Evolutionary conservation across 2,329 filamentous ascomycete species (phyloP), one percentile per base, ranked within the genome.

Genomic region (Cytospora schulzeri): DNA sequence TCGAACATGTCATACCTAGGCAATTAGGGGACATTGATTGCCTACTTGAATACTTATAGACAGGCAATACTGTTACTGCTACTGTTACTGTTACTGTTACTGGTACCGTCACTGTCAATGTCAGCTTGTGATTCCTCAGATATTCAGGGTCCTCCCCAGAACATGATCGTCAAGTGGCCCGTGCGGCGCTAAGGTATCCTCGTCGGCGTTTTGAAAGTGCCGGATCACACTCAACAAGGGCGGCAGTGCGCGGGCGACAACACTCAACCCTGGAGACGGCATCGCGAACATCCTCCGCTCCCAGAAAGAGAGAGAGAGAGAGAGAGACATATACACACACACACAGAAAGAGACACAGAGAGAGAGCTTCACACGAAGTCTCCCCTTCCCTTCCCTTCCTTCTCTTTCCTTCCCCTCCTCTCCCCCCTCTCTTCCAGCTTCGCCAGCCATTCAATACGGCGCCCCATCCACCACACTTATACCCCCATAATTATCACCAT

Each of bases 71-170:
- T n/a, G n/a, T n/a, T n/a, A 38, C 35, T 33, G 29, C 29, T 9
- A 31, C 29, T 31, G 29, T 31, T 9, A 31, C 31, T 33, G 6
- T 9, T 12, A 33, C 31, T 33, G 31, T 33, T 2, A 33, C 31
- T 33, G 31, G 5, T 2, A 12, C 38, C n/a, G 41, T 22, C 41
- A 45, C 41, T 45, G 19, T 41, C 38, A 45, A n/a, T n/a, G n/a
- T 6, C 38, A 41, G 38, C 41, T 48, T 48, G 41, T 48, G 45
- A 45, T 22, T 7, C 41, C 35, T 48, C 56, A 45, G n/a, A 51
- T n/a, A 58, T 58, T 19, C 56, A 58, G 57, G 48, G 57, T 60
- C 48, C 29, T 60, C n/a, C n/a, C 55, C 26, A 26, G 26, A 41
- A 48, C 15, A 41, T 17, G 55, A 48, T 48, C 45, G 35, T 41